Conservation (phyloP, 352 stramenopile species). For the Globisporangium abappressorium region DNA sequence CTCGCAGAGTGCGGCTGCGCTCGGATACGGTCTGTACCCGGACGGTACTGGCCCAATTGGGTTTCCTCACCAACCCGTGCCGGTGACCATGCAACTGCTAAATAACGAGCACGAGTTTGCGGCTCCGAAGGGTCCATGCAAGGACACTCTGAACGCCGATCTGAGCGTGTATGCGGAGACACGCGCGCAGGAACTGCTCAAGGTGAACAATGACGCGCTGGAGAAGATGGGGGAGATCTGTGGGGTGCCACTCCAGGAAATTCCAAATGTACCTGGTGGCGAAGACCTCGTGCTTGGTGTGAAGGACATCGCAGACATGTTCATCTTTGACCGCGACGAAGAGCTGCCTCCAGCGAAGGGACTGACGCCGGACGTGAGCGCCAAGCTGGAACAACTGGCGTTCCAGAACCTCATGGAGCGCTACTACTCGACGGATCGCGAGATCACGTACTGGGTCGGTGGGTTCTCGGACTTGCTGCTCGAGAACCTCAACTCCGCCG, state of each 20-base stretch:
- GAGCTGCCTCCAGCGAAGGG: slow-evolving; percentile 46
- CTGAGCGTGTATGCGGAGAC: slow-evolving; percentile 53
- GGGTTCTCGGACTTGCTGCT: slow-evolving; percentile 71
- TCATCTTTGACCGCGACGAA: slow-evolving; percentile 77
- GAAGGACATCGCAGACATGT: slow-evolving; percentile 84
- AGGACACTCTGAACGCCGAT: slow-evolving; percentile 43
- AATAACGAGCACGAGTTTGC: slow-evolving; percentile 85
- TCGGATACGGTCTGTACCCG: slow-evolving; percentile 79
- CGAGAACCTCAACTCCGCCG: slow-evolving; percentile 50
- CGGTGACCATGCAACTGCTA: slow-evolving; percentile 83
- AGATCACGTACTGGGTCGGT: slow-evolving; percentile 83
- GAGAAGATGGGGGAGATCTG: slow-evolving; percentile 53
- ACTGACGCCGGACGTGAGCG: slow-evolving; percentile 49
- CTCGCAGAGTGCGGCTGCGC: slow-evolving; percentile 68
- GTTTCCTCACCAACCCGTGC: slow-evolving; percentile 70
- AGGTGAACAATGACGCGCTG: slow-evolving; percentile 52
- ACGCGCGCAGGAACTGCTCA: slow-evolving; percentile 55
- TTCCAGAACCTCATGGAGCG: slow-evolving; percentile 86
- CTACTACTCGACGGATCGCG: slow-evolving; percentile 76
- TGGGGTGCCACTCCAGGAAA: slow-evolving; percentile 52
- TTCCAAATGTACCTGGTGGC: slow-evolving; percentile 48
- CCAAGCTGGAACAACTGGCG: slow-evolving; percentile 59
- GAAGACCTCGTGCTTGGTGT: slow-evolving; percentile 77
- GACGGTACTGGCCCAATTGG: slow-evolving; percentile 67
- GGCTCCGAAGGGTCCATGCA: slow-evolving; percentile 75